Percentiles rank a stretch among this genome's conserved stretches.
Conservation (phyloP, 805 yeast genomes). For the Candida dajiaensis region DNA sequence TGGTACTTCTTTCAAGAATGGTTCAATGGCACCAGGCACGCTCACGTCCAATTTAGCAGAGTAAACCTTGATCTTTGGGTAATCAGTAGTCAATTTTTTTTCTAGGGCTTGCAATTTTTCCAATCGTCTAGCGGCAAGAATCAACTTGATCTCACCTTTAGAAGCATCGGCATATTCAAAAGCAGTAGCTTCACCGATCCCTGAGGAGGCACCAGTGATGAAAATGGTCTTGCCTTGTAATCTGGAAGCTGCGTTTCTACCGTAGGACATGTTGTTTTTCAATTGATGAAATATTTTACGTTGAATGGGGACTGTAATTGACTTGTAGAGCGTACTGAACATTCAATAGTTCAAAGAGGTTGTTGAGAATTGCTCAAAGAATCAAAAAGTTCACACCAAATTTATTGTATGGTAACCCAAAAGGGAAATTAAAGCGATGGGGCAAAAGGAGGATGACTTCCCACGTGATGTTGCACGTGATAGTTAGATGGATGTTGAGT, state of each 20-base stretch:
- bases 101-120: conserved; percentile 52
- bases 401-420: neutral
- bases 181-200: conserved; percentile 93
- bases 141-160: conserved; percentile 61
- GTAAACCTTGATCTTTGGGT: conserved; percentile 40
- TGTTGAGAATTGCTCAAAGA: neutral
- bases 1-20: conserved; percentile 51
- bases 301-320: neutral
- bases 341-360: neutral
- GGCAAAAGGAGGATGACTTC: neutral
- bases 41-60: conserved; percentile 53
- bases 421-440: neutral
- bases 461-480: neutral
- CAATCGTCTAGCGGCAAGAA: conserved; percentile 73
- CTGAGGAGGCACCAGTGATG: conserved; percentile 93
- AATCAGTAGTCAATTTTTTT: conserved; percentile 38
- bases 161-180: conserved; percentile 77
- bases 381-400: no score
- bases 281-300: neutral
- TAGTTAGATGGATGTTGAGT: no score
- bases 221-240: conserved; percentile 71
- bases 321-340: neutral
- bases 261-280: conserved; percentile 49
- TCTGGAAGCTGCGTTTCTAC: conserved; percentile 71
- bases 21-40: conserved; percentile 41